Percentiles rank a stretch among this genome's conserved stretches.
Conservation (phyloP, 768 basidiomycete species). For the Leccinum longicurvipes region DNA sequence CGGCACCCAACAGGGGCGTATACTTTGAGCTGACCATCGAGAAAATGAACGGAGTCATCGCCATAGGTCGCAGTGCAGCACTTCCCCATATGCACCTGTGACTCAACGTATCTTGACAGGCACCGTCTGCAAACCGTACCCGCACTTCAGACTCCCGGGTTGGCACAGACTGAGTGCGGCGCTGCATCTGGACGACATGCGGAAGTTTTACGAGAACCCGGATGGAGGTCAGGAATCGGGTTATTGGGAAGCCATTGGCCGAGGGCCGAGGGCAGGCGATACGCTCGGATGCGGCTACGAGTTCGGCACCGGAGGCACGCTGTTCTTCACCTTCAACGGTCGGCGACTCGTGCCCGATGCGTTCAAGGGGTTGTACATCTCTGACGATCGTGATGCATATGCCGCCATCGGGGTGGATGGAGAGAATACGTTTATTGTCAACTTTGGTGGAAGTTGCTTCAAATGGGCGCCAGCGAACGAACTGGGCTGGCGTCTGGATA, state of each 20-base stretch:
- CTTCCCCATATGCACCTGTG: neutral
- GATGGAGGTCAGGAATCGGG: conserved; percentile 57
- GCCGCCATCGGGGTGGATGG: conserved; percentile 53
- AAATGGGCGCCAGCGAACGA: conserved; percentile 64
- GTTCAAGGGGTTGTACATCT: conserved; percentile 48
- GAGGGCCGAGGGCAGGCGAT: conserved; percentile 43
- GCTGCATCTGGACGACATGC: conserved; percentile 66
- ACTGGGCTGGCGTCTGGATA: conserved; percentile 62
- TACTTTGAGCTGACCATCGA: conserved; percentile 63
- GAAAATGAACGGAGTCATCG: conserved; percentile 56
- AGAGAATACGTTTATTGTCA: conserved; percentile 49
- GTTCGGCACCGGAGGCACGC: conserved; percentile 40
- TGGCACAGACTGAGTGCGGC: conserved; percentile 68
- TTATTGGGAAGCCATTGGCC: conserved; percentile 27
- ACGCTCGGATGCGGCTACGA: conserved; percentile 64
- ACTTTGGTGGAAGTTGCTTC: conserved; percentile 62
- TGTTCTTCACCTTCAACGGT: conserved; percentile 62
- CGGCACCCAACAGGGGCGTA: conserved; percentile 43
- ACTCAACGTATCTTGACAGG: conserved; percentile 35
- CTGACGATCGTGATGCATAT: conserved; percentile 51
- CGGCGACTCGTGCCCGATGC: conserved; percentile 46
- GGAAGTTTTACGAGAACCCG: conserved; percentile 70
- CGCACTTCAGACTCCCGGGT: conserved; percentile 62
- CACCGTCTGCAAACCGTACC: conserved; percentile 63
- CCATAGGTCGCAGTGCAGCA: conserved; percentile 46